These are phyloP conservation scores for Cyclostephanos tholiformis DNA, from an alignment of 108 stramenopile species.

Conservation along the genomic window DNA sequence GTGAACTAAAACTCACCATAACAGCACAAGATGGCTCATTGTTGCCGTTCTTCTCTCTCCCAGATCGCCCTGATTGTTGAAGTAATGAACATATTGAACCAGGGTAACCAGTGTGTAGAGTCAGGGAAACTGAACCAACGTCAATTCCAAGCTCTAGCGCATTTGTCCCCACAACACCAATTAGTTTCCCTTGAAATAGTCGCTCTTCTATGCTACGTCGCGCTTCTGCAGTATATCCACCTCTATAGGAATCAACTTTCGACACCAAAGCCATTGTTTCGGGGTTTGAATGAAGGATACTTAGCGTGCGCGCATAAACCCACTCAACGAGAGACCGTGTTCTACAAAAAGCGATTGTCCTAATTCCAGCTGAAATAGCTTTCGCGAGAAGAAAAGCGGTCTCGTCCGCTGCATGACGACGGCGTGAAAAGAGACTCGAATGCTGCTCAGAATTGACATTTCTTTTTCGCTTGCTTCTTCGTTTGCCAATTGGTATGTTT, in stretches of 20 bases:
- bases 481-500: constrained; percentile 16
- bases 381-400: constrained; percentile 88
- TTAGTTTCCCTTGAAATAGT: constrained; percentile 82
- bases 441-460: neutral
- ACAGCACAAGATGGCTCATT: constrained; percentile 74
- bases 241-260: constrained; percentile 90
- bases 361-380: constrained; percentile 71
- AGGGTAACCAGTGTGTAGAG: constrained; percentile 93
- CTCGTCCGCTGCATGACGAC: constrained; percentile 90
- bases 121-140: constrained; percentile 93
- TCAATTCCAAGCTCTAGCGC: constrained; percentile 97
- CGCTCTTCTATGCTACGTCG: constrained; percentile 88
- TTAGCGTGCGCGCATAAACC: constrained; percentile 71
- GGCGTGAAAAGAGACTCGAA: constrained; percentile 23
- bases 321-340: constrained; percentile 94
- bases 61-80: constrained; percentile 96
- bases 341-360: constrained; percentile 94
- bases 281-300: constrained; percentile 52
- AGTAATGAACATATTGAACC: constrained; percentile 67
- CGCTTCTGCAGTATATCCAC: constrained; percentile 89
- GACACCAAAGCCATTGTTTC: constrained; percentile 50
- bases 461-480: constrained; percentile 17
- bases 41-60: constrained; percentile 63
- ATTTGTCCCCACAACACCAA: constrained; percentile 90
- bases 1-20: constrained; percentile 86